These are phyloP conservation scores for Jaltomata sinuosa DNA, from an alignment of 257 asterid species.

Conservation along the genomic window DNA sequence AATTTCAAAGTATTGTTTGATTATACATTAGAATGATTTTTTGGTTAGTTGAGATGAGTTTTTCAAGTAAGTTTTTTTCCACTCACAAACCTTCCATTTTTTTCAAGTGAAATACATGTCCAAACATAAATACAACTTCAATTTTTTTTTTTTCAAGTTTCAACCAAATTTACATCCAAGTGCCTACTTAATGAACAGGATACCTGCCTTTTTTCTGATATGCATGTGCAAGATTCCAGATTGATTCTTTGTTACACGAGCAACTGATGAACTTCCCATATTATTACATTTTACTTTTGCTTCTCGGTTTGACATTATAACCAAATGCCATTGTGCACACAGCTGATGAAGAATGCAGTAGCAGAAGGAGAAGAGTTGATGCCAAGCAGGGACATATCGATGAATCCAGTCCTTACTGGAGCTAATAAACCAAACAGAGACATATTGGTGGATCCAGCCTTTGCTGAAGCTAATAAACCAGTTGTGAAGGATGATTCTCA, in stretches of 20 bases:
- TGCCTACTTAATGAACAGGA: neutral
- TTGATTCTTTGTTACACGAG: neutral
- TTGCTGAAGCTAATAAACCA: neutral
- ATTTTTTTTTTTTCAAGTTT: neutral
- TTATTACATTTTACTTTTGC: neutral
- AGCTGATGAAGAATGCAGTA: slow-evolving; percentile 33
- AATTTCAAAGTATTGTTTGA: neutral
- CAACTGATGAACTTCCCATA: neutral
- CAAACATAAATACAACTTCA: neutral
- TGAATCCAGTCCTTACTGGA: neutral
- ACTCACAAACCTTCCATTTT: neutral
- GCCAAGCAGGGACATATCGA: slow-evolving; percentile 19
- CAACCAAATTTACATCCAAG: neutral
- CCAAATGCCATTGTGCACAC: neutral
- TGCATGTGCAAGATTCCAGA: neutral
- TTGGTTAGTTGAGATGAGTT: neutral
- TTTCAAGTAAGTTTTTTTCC: no score
- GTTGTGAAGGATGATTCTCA: neutral
- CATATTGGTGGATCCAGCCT: neutral
- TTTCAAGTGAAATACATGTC: neutral
- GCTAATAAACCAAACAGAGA: slow-evolving; percentile 15
- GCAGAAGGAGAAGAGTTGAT: slow-evolving; percentile 36
- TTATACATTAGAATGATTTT: neutral
- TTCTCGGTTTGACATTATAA: neutral
- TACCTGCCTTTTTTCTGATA: neutral